A percentile compares a stretch with the other conserved stretches of the same genome.
These are phyloP conservation scores for Quercus suber DNA, from an alignment of 306 rosid species.

Conservation along the genomic window DNA sequence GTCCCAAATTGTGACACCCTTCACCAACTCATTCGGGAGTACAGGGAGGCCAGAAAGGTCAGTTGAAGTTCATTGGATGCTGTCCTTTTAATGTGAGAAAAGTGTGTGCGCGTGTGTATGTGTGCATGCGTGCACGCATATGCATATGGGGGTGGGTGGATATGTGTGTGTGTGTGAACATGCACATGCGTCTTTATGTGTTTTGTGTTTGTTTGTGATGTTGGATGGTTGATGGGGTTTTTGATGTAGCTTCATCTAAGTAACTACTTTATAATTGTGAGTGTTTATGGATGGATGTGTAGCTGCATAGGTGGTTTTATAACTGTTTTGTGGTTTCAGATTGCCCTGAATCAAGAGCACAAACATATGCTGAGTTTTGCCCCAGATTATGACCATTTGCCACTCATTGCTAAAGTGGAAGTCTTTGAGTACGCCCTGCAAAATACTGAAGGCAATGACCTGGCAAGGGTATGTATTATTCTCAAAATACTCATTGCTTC, in stretches of 20 bases:
- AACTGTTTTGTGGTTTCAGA: slow-evolving; percentile 48
- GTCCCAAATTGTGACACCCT: slow-evolving; percentile 96
- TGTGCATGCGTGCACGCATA: neutral
- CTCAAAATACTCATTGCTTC: neutral
- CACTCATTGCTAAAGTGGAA: slow-evolving; percentile 97
- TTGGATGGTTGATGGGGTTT: neutral
- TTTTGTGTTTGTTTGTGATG: slow-evolving; percentile 2
- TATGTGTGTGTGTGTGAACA: neutral
- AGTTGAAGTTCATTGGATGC: slow-evolving; percentile 18
- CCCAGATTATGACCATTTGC: slow-evolving; percentile 93
- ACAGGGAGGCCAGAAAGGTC: slow-evolving; percentile 95
- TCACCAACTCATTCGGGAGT: slow-evolving; percentile 85
- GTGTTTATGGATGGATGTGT: neutral
- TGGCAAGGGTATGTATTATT: slow-evolving; percentile 56
- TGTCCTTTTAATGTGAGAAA: neutral
- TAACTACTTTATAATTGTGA: neutral
- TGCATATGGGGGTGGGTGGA: neutral
- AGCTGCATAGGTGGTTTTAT: slow-evolving; percentile 12
- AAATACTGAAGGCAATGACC: slow-evolving; percentile 95
- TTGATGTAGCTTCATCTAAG: neutral
- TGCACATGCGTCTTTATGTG: neutral
- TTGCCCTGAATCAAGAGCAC: slow-evolving; percentile 90
- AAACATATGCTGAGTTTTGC: slow-evolving; percentile 95
- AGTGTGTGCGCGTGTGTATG: neutral
- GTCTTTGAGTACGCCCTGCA: slow-evolving; percentile 87